These are phyloP conservation scores for Pyrenochaeta sp. DNA, from an alignment of 2,329 filamentous ascomycete genomes.

Conservation along the genomic window DNA sequence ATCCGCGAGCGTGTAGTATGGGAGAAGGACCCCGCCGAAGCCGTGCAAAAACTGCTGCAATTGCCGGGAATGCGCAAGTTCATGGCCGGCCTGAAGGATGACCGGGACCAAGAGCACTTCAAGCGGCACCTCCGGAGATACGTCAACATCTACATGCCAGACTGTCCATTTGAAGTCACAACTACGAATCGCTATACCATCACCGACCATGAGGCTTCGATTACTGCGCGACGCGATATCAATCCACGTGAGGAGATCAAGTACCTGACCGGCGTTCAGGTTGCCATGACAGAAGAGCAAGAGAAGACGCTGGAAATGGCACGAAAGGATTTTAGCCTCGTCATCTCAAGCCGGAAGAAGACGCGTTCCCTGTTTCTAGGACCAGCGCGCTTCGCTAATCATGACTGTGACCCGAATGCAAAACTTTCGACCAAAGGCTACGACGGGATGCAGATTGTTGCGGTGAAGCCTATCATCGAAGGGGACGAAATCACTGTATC, in stretches of 20 bases:
- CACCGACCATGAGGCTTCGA: conserved; percentile 84
- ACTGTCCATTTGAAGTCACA: conserved; percentile 93
- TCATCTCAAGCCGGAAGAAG: conserved; percentile 92
- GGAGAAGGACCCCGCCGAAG: conserved; percentile 73
- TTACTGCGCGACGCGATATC: conserved; percentile 82
- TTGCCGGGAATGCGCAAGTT: conserved; percentile 80
- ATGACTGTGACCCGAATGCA: conserved; percentile 94
- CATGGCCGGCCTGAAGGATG: conserved; percentile 70
- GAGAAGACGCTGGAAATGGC: conserved; percentile 80
- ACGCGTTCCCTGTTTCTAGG: conserved; percentile 92
- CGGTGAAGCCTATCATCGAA: conserved; percentile 79
- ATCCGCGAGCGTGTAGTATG: conserved; percentile 74
- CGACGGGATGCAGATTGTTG: conserved; percentile 90
- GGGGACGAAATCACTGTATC: conserved; percentile 97
- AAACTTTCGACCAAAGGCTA: conserved; percentile 83
- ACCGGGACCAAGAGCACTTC: conserved; percentile 87
- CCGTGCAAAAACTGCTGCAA: conserved; percentile 75
- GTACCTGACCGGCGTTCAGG: conserved; percentile 89
- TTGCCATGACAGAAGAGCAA: conserved; percentile 90
- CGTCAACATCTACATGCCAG: conserved; percentile 88
- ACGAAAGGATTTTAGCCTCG: conserved; percentile 95
- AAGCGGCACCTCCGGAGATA: conserved; percentile 86
- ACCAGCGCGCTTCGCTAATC: conserved; percentile 94
- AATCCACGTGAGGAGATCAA: conserved; percentile 86
- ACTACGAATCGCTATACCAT: conserved; percentile 96